phyloP scores from a whole-genome alignment of 495 filamentous ascomycete species.

The Penicillium alfredii region DNA sequence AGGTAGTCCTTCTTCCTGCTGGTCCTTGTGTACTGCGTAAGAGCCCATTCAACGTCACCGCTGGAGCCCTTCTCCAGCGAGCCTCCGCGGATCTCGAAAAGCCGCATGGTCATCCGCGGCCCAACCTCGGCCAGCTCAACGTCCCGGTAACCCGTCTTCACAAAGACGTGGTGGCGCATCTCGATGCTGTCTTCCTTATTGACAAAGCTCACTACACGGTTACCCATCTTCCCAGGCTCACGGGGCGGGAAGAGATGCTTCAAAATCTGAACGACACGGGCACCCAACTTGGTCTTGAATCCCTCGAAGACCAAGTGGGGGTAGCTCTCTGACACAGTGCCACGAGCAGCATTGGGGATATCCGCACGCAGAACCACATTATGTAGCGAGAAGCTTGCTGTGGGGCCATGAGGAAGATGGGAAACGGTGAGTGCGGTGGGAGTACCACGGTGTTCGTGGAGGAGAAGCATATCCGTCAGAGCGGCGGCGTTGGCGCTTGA shows the following conservation, averaged over 20 bases:
- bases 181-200: conserved; percentile 94
- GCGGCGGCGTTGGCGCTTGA: conserved; percentile 69
- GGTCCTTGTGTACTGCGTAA: conserved; percentile 92
- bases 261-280: conserved; percentile 79
- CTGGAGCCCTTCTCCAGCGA: conserved; percentile 85
- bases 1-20: conserved; percentile 89
- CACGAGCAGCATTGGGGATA: conserved; percentile 78
- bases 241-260: conserved; percentile 94
- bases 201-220: conserved; percentile 85
- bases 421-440: conserved; percentile 87
- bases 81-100: conserved; percentile 91
- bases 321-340: conserved; percentile 90
- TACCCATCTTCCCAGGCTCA: conserved; percentile 76
- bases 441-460: conserved; percentile 91
- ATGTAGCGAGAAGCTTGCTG: conserved; percentile 83
- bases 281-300: conserved; percentile 77
- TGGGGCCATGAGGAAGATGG: conserved; percentile 91
- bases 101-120: conserved; percentile 90
- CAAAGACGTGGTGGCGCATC: conserved; percentile 75
- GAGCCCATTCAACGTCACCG: conserved; percentile 92
- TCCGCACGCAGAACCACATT: conserved; percentile 93
- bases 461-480: conserved; percentile 76
- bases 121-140: conserved; percentile 95
- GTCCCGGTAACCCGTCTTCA: conserved; percentile 75
- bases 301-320: conserved; percentile 95